Percentiles rank a stretch among this genome's conserved stretches.
phyloP scores from a whole-genome alignment of 2,329 filamentous ascomycete genomes.

The Neobulgaria alba region DNA sequence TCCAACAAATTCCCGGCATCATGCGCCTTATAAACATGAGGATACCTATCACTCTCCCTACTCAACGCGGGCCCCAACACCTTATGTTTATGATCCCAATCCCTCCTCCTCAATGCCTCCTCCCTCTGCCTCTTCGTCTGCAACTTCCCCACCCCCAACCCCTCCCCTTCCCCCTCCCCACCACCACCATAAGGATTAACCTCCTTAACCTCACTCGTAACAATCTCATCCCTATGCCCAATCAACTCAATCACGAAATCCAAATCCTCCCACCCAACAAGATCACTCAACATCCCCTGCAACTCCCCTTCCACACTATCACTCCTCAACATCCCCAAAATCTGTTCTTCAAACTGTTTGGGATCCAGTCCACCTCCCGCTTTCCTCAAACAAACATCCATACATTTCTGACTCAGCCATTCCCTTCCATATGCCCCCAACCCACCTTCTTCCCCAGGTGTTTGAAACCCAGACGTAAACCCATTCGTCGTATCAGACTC shows the following conservation, averaged over 20 bases:
- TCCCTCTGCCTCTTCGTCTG: slow-evolving; percentile 72
- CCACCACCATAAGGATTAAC: too few species aligned
- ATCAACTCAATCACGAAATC: slow-evolving; percentile 92
- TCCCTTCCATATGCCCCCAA: slow-evolving; percentile 41
- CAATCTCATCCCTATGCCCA: slow-evolving; percentile 61
- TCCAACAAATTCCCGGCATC: slow-evolving; percentile 81
- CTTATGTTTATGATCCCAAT: slow-evolving; percentile 76
- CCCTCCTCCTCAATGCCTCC: slow-evolving; percentile 64
- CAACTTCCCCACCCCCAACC: slow-evolving; percentile 46
- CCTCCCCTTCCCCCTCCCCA: too few species aligned
- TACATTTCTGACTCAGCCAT: slow-evolving; percentile 68
- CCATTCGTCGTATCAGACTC: slow-evolving; percentile 57
- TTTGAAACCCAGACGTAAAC: slow-evolving; percentile 27
- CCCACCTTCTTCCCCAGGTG: slow-evolving; percentile 12
- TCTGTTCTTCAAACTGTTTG: slow-evolving; percentile 71
- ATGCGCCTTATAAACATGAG: slow-evolving; percentile 84
- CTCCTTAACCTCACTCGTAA: slow-evolving; percentile 31
- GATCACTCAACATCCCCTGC: slow-evolving; percentile 82
- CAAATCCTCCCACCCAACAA: slow-evolving; percentile 86
- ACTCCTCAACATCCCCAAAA: slow-evolving; percentile 65
- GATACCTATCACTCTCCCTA: slow-evolving; percentile 68
- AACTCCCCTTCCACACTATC: slow-evolving; percentile 69
- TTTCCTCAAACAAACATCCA: slow-evolving; percentile 53
- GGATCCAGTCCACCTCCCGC: slow-evolving; percentile 59
- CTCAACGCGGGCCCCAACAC: slow-evolving; percentile 61